These are phyloP conservation scores for Bertia moriformis DNA, from an alignment of 2,329 filamentous ascomycete genomes.

Conservation along the genomic window DNA sequence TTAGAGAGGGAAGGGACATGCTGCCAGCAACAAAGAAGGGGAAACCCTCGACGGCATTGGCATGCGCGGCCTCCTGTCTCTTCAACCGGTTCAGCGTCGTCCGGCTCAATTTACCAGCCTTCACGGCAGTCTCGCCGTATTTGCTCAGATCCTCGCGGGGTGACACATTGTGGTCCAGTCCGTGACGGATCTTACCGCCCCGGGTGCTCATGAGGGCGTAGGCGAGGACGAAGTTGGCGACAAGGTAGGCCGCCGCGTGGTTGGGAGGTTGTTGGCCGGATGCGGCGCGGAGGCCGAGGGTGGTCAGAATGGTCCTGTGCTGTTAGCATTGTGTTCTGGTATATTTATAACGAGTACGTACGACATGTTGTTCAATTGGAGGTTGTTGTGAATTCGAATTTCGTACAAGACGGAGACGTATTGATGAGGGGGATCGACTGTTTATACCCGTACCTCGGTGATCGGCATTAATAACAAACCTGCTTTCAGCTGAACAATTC, in stretches of 20 bases:
- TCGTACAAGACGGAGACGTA: too few relatives aligned
- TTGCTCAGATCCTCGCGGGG: constrained; percentile 20
- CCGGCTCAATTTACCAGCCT: constrained; percentile 17
- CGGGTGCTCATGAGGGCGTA: constrained; percentile 19
- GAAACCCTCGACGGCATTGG: constrained; percentile 15
- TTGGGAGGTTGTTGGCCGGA: constrained; percentile 11
- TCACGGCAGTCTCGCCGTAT: constrained; percentile 17
- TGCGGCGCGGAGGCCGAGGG: background rate
- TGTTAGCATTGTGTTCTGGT: too few relatives aligned
- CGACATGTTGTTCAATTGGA: too few relatives aligned
- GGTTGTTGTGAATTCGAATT: too few relatives aligned
- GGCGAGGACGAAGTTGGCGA: constrained; percentile 21
- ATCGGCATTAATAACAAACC: too few relatives aligned
- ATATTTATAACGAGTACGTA: too few relatives aligned
- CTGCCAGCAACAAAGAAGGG: constrained; percentile 19
- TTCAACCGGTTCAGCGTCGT: constrained; percentile 16
- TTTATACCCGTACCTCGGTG: too few relatives aligned
- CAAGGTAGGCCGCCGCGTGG: constrained; percentile 14
- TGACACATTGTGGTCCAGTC: constrained; percentile 20
- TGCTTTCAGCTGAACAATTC: too few relatives aligned
- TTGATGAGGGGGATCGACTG: too few relatives aligned
- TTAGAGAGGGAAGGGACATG: constrained; percentile 6
- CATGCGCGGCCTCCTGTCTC: constrained; percentile 17
- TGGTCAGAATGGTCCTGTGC: background rate
- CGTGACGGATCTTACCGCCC: constrained; percentile 12